Evolutionary conservation across 2,329 filamentous ascomycete species (phyloP), one percentile per base, ranked within the genome.

Genomic region (Colletotrichum sp.): DNA sequence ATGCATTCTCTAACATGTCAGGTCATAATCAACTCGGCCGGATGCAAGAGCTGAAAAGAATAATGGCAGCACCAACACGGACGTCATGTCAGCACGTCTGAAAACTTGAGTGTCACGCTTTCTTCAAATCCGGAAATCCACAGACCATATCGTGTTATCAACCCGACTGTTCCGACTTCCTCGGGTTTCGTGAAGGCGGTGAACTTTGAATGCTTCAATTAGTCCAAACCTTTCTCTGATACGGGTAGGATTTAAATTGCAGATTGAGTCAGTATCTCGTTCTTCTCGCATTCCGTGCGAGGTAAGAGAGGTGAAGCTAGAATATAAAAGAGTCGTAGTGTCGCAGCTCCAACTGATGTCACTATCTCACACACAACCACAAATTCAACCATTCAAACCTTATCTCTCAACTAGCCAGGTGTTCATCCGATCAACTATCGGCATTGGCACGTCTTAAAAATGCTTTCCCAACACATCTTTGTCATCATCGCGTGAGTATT

Each of bases 301-400:
- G 18, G 9, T 49, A 6, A 49, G 5, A 49, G 0, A 12, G 9
- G 9, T 49, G 39, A 49, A 3, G 39, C 1, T 2, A 2, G 9
- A 49, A 49, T 21, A 49, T 12, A 49, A 49, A 49, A 49, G 18
- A 49, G 18, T 49, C 39, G 3, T 12, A 12, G 0, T 12, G 8
- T n/a, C 5, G 39, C 39, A 44, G 18, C 39, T 21, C 39, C 18
- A 3, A n/a, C 5, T n/a, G 18, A 2, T 49, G 18, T 49, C 4
- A 9, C 39, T 2, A 1, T 2, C 9, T 10, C 39, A 49, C 8
- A 39, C 18, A 44, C 1, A 44, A 6, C 8, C 39, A n/a, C 18
- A 12, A 49, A 3, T 1, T 6, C 1, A 49, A 12, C 18, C 18
- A 49, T 21, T n/a, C 18, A 49, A 49, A n/a, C 39, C 18, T n/a